Base-by-base conservation (phyloP, 495 filamentous ascomycete species). In the Paragyromitra xinjiangensis region DNA sequence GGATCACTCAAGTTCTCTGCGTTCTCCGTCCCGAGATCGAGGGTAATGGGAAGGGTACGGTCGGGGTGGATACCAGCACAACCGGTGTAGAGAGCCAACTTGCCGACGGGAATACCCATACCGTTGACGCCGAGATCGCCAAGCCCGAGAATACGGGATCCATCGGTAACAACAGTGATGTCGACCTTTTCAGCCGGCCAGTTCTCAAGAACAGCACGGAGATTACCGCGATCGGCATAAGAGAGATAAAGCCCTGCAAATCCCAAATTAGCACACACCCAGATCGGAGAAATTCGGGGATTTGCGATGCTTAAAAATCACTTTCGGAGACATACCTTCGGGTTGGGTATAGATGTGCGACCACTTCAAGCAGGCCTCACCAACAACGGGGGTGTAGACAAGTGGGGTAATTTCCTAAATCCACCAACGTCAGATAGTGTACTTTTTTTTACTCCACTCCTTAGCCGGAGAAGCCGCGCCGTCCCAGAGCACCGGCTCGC, bases 81-180 rank as follows among this genome's bases (percentile, higher is more conserved):
- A n/a, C 91, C 93, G 50, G 92, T 95, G 86, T 99, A 99, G 64
- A 98, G 87, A 61, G 94, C 90, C 71, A 98, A 86, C 85, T 99
- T 98, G 73, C 95, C 93, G 80, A 99, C 94, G 74, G 95, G 94
- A 85, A 99, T 99, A 70, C 95, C 95, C 89, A 99, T 97, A 73
- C 95, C 95, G 84, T 98, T 97, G 71, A 99, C 91, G 77, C 95
- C 95, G 74, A 99, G 90, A 85, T 99, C 95, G 64, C 95, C 95
- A 42, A 99, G 88, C 69, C 95, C 95, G 70, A 99, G 89, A 84
- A 99, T 99, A 69, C 95, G 91, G 75, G 94, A 97, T 64, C 95
- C 95, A 85, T 99, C 95, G 56, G 95, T 99, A 75, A 99, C 93
- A 82, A 96, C 94, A 81, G 94, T 95, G 83, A 99, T 99, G 84